Conservation (phyloP, 176 grass and related monocot genomes). For the Echinochloa phyllopogon region DNA sequence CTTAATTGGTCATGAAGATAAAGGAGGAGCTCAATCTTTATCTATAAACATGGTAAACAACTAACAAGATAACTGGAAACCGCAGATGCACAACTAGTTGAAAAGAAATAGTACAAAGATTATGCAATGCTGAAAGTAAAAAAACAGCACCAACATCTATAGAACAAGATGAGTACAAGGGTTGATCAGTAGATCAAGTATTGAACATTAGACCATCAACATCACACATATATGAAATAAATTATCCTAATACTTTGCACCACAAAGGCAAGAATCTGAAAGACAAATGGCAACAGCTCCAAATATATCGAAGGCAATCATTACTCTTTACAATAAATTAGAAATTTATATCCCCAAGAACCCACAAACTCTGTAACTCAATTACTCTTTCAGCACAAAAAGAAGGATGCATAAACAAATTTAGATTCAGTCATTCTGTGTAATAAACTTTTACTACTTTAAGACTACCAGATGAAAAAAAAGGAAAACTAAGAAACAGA, state of each 20-base stretch:
- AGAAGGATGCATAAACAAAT: neutral
- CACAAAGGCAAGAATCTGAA: neutral
- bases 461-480: neutral
- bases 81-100: neutral
- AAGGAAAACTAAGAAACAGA: neutral
- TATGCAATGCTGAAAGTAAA: neutral
- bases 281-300: neutral
- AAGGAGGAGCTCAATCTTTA: neutral
- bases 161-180: neutral
- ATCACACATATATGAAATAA: neutral
- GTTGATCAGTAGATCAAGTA: neutral
- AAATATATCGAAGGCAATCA: neutral
- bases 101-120: neutral
- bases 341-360: neutral
- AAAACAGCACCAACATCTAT: neutral
- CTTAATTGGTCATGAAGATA: neutral
- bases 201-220: neutral
- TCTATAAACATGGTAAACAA: neutral
- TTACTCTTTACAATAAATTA: neutral
- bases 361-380: neutral
- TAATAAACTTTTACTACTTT: neutral
- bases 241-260: neutral
- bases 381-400: neutral
- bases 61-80: neutral
- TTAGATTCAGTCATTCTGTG: neutral